Conservation (phyloP, 306 rosid genomes). For the Vigna hirtella region DNA sequence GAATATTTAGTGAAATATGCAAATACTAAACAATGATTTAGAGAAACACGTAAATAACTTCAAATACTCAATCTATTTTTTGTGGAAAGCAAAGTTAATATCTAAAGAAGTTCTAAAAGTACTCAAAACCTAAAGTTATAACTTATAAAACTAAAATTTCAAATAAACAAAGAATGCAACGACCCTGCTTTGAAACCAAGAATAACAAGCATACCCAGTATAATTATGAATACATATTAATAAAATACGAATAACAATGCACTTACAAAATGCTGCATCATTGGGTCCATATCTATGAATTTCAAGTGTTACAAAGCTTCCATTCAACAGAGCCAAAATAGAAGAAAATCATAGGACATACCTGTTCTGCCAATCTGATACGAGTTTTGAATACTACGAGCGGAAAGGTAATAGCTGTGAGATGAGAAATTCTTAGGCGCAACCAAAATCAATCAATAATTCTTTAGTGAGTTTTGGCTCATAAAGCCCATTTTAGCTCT, state of each 20-base stretch:
- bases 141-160: neutral
- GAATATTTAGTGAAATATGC: neutral
- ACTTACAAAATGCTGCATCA: neutral
- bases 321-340: slow-evolving; percentile 15
- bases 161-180: slow-evolving; percentile 2
- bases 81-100: neutral
- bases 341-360: slow-evolving; percentile 7
- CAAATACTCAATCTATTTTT: neutral
- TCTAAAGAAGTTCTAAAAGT: slow-evolving; percentile 1
- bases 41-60: neutral
- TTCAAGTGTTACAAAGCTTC: neutral
- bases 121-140: neutral
- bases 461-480: slow-evolving; percentile 47
- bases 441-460: slow-evolving; percentile 32
- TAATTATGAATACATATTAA: neutral
- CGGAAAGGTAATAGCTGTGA: neutral
- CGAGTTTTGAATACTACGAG: no score
- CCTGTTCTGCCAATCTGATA: no score
- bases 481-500: slow-evolving; percentile 54
- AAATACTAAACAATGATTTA: neutral
- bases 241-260: neutral
- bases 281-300: neutral
- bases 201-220: neutral
- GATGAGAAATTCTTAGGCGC: neutral
- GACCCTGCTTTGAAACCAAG: slow-evolving; percentile 2